Evolutionary conservation across 2,329 filamentous ascomycete genomes (phyloP), one percentile per base, ranked within the genome.

Genomic region (Pseudofabraea citricarpa): DNA sequence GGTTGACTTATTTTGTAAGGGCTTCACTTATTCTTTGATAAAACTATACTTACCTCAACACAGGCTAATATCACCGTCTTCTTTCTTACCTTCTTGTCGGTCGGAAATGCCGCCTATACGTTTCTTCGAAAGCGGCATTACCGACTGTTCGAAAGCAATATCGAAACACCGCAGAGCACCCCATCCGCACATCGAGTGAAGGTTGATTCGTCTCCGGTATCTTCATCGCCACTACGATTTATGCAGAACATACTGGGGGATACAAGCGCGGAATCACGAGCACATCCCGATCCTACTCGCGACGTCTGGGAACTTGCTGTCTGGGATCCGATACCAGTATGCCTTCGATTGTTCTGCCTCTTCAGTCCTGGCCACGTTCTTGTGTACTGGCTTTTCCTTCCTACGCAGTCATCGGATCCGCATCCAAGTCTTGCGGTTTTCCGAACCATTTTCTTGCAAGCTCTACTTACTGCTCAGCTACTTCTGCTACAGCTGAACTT

Each of bases 261-360:
- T 20, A 80, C 83, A 26, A 83, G 80, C 18, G 87, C 90, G n/a
- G 81, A 90, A 52, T 83, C 87, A 20, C 81, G 90, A 59, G 85
- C 89, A 21, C 87, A 96, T 64, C 88, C 91, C 0, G 85, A 93
- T 60, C 80, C 83, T 44, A 77, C 78, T 20, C 78, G 84, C 9
- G 90, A 98, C 64, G 93, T 98, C 8, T 98, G 93, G 93, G 90
- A 98, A 65, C 68, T 98, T 39, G 79, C 85, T 2, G 76, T 97
- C 6, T 98, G 93, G 93, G 90, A 97, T 61, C 93, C 94, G 24
- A 77, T 91, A 36, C 89, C 90, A 2, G 75, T 95, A 26, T 89
- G 82, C 36, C 68, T 97, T 41, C 81, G 83, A 27, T 70, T 97
- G 3, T 90, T 96, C 60, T 93, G 88, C 56, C 72, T 93, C 31